Percentiles rank a stretch among this genome's conserved stretches.
These are phyloP conservation scores for Epichloe sibirici DNA, from an alignment of 2,329 filamentous ascomycete species.

Conservation along the genomic window DNA sequence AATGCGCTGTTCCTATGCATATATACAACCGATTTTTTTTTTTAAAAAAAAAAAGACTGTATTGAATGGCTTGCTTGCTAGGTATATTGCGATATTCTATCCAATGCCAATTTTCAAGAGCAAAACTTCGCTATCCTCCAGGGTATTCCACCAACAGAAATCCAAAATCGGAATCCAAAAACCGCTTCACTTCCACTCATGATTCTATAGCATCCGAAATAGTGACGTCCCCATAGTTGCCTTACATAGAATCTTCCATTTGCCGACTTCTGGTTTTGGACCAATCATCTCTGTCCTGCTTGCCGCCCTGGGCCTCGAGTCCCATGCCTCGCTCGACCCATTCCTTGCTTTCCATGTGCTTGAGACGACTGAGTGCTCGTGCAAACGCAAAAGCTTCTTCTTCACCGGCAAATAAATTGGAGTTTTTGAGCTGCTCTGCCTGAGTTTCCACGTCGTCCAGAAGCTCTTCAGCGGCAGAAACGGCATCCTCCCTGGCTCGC, in stretches of 20 bases:
- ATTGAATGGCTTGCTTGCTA: no score
- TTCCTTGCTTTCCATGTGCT: slow-evolving; percentile 86
- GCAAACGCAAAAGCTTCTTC: slow-evolving; percentile 97
- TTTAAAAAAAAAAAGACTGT: no score
- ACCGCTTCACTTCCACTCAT: neutral
- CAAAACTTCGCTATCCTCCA: neutral
- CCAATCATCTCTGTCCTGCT: slow-evolving; percentile 53
- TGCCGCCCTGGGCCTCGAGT: slow-evolving; percentile 51
- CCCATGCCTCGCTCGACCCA: slow-evolving; percentile 82
- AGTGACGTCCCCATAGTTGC: neutral
- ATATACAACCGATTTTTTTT: no score
- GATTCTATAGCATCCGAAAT: no score
- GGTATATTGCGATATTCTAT: no score
- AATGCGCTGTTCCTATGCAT: no score
- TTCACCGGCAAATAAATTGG: slow-evolving; percentile 80
- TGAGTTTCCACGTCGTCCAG: slow-evolving; percentile 83
- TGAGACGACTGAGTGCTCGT: slow-evolving; percentile 68
- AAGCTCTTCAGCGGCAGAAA: slow-evolving; percentile 45
- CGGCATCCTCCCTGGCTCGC: neutral
- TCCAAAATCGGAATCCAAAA: no score
- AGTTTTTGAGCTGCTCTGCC: slow-evolving; percentile 73
- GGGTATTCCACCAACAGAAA: neutral
- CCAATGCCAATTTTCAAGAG: no score
- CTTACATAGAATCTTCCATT: slow-evolving; percentile 55
- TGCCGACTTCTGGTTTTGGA: slow-evolving; percentile 52